Conservation (phyloP, 345 rosid species). For the Eucalyptus coolabah region DNA sequence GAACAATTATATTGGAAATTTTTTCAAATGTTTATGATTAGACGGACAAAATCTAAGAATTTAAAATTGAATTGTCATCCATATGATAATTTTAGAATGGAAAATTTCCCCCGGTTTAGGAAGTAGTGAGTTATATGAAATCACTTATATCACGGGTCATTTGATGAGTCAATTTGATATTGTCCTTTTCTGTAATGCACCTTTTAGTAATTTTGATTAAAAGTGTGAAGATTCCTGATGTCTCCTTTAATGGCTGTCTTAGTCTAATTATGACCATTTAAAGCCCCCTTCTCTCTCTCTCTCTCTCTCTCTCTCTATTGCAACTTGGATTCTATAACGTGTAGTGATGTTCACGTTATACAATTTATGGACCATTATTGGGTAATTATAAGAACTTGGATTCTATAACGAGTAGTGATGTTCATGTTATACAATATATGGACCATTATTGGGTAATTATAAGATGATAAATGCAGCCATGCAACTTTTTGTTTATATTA, state of each 20-base stretch:
- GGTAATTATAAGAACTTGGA: background rate
- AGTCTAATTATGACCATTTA: background rate
- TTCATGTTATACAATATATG: background rate
- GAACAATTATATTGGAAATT: background rate
- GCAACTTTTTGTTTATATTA: background rate
- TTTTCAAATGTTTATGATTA: background rate
- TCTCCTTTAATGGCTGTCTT: background rate
- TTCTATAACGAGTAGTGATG: background rate
- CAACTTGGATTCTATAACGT: background rate
- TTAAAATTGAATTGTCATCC: background rate
- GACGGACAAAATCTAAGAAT: rapidly evolving
- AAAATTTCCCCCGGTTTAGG: background rate
- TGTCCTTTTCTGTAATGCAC: background rate
- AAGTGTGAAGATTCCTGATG: background rate
- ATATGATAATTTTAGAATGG: background rate
- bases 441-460: background rate
- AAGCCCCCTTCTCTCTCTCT: background rate
- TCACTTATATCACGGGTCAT: background rate
- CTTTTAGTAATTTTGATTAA: background rate
- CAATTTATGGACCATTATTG: background rate
- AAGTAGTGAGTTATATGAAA: background rate
- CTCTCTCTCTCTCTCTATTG: background rate
- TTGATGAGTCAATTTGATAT: background rate
- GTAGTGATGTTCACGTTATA: background rate
- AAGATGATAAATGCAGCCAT: background rate